Evolutionary conservation across 2,329 filamentous ascomycete species (phyloP), one percentile per base, ranked within the genome.

Genomic region (Aspergillus amoenus): DNA sequence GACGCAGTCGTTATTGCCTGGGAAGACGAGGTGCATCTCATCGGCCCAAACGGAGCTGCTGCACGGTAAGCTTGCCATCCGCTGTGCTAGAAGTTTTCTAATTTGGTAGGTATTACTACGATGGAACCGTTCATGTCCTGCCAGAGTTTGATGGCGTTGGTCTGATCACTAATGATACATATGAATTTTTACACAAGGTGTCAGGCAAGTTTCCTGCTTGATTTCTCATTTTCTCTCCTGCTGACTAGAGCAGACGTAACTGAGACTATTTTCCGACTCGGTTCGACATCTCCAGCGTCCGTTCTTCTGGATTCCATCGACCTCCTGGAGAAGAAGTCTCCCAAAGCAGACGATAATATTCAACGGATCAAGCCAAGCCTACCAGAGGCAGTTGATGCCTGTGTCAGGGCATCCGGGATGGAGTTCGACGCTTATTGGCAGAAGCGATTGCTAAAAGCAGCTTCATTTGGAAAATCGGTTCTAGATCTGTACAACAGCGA

Each of bases 401-500:
- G 94, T 70, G 90, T 99, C 59, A 91, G 90, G 71, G 94, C 94
- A 39, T 92, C 94, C 7, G 94, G 93, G 2, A 88, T 96, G 58
- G 94, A 99, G 73, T 97, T 92, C 71, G 91, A 88, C 66, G 81
- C 88, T 2, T 87, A 93, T 69, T 96, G 93, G 91, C 94, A 99
- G 70, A 99, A 97, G 71, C 87, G 95, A 66, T 81, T 99, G 1
- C 81, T 99, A n/a, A 95, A 95, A 72, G 94, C 94, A 5, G 94
- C 94, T 0, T 97, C 93, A 0, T 97, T 97, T 72, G 94, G 94
- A 60, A 99, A 99, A 73, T 97, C 94, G 0, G 94, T 97, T 0
- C 82, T 99, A 3, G 94, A 97, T 67, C 87, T 97, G 12, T 99
- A 97, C 76, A 97, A 94, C 74, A 97, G 93, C 69, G 94, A 99